Evolutionary conservation across 306 rosid genomes (phyloP).

Genomic region (Corylus avellana): DNA sequence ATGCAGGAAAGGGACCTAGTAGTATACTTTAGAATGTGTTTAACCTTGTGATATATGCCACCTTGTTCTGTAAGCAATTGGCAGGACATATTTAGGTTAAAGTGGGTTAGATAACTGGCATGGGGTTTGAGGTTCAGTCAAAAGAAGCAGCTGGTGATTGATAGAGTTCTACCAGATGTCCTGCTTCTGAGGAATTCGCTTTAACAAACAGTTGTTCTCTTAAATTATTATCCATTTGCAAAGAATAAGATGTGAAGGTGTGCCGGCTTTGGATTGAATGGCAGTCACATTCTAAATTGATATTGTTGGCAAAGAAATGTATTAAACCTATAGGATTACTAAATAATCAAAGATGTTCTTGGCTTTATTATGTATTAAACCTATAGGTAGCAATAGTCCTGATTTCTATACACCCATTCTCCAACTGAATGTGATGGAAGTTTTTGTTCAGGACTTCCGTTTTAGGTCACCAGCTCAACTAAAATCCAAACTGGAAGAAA

Average conservation of each 20-base stretch:
- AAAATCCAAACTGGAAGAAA: not conserved
- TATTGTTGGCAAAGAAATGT: not conserved
- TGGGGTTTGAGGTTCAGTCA: too few species aligned
- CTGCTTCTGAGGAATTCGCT: not conserved
- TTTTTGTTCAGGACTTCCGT: not conserved
- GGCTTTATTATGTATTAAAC: too few species aligned
- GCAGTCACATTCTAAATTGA: not conserved
- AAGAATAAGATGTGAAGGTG: not conserved
- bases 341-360: too few species aligned
- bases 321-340: not conserved
- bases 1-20: not conserved
- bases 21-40: not conserved
- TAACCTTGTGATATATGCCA: not conserved
- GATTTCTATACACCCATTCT: not conserved
- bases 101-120: not conserved
- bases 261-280: not conserved
- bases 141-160: not conserved
- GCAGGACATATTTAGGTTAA: not conserved
- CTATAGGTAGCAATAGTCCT: not conserved
- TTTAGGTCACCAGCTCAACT: not conserved
- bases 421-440: not conserved
- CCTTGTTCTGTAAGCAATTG: slow-evolving; percentile 13
- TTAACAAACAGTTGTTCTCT: not conserved
- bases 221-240: not conserved
- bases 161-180: not conserved